Base-by-base conservation (phyloP, 192 early-diverging fungal species). In the Coemansia sp. region DNA sequence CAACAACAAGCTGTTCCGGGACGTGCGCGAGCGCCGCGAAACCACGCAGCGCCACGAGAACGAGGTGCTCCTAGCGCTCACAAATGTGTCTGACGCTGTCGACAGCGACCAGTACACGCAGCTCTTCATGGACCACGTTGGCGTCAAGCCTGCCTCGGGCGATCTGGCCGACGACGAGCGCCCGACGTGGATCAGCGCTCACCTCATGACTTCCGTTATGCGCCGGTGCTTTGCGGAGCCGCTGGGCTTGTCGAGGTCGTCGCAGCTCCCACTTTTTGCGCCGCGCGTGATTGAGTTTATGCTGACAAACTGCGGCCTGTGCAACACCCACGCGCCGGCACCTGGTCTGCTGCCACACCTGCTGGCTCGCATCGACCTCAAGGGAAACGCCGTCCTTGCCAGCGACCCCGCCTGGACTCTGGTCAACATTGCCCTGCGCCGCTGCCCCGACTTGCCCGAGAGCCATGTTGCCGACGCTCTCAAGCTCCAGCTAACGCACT, bases 171-270 rank as follows among this genome's bases (percentile, higher is more conserved):
- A 57, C 24, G 60, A 66, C 41, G 35, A 58, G 56, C 51, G 49
- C 43, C 67, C 67, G 19, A 73, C 71, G 0, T 83, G 80, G 80
- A 74, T 83, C 65, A 77, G 75, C 35, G 67, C 80, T 14, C 70
- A 83, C 32, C 65, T 83, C 57, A 83, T 83, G 80, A 77, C 80
- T 2, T 77, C 80, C 10, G 80, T 74, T n/a, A 83, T 83, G 80
- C 75, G 80, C 25, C 71, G 80, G 40, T 83, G 80, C 68, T 83
- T 83, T 77, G 80, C 71, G 9, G 80, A 83, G 61, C 80, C 80
- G 7, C 65, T 83, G 25, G 80, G 71, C 59, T 65, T 77, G 35
- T 77, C 75, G 25, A 71, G 80, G 35, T 74, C 80, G n/a, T 70
- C 80, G 22, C 80, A 57, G 41, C 75, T 77, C 22, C 80, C 80